These are phyloP conservation scores for Mycena venus DNA, from an alignment of 768 basidiomycete genomes.

Conservation along the genomic window DNA sequence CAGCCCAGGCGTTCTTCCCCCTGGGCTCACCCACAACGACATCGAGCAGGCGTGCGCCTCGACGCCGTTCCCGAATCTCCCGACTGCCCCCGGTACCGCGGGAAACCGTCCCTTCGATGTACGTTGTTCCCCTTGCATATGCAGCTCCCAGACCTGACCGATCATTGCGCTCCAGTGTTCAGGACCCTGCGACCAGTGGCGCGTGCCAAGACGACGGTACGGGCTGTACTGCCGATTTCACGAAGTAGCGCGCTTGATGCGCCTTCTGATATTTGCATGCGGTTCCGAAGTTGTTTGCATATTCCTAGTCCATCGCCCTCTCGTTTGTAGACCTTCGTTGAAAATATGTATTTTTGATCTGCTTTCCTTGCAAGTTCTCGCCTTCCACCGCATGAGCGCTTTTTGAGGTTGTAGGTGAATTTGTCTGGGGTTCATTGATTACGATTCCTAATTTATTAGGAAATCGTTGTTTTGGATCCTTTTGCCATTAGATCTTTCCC, in stretches of 20 bases:
- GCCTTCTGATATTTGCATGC: too few relatives aligned
- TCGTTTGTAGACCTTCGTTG: background rate
- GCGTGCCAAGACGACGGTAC: background rate
- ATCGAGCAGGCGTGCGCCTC: slow-evolving; percentile 34
- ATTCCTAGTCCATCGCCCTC: background rate
- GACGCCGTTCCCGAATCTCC: slow-evolving; percentile 15
- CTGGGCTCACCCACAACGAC: slow-evolving; percentile 32
- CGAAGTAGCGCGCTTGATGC: too few relatives aligned
- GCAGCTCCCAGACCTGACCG: background rate
- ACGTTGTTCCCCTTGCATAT: background rate
- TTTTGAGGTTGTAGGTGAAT: too few relatives aligned
- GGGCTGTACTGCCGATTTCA: background rate
- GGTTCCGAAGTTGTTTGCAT: too few relatives aligned
- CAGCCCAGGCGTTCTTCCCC: slow-evolving; percentile 37
- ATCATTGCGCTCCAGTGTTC: background rate
- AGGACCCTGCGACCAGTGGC: background rate
- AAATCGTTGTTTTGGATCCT: too few relatives aligned
- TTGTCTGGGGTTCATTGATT: too few relatives aligned
- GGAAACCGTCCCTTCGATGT: slow-evolving; percentile 12
- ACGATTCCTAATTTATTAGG: too few relatives aligned
- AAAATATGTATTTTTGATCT: too few relatives aligned
- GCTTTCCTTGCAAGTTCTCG: too few relatives aligned
- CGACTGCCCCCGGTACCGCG: slow-evolving; percentile 17
- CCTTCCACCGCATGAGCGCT: too few relatives aligned
- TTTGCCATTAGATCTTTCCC: too few relatives aligned